These are phyloP conservation scores for Bipolaris gigantea DNA, from an alignment of 2,329 filamentous ascomycete species.

Conservation along the genomic window DNA sequence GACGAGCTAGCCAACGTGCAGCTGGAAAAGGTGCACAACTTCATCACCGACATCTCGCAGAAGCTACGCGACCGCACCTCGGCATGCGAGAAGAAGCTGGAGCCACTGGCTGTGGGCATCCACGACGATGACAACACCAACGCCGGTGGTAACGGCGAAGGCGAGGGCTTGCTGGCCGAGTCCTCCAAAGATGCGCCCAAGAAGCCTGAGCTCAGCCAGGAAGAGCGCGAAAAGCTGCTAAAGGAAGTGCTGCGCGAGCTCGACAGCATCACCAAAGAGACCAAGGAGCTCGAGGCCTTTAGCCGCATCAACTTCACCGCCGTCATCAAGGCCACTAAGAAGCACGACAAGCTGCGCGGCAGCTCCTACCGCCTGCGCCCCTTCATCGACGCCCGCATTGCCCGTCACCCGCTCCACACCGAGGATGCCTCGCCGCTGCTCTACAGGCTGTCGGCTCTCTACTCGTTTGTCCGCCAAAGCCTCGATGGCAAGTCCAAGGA, in stretches of 20 bases:
- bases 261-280: constrained; percentile 84
- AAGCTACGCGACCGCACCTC: constrained; percentile 79
- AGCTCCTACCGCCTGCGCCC: constrained; percentile 84
- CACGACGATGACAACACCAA: constrained; percentile 27
- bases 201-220: constrained; percentile 38
- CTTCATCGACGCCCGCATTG: constrained; percentile 85
- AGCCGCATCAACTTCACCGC: constrained; percentile 96
- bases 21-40: constrained; percentile 89
- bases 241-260: constrained; percentile 77
- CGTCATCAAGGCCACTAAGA: constrained; percentile 98
- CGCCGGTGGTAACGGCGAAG: constrained; percentile 8
- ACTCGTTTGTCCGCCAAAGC: constrained; percentile 87
- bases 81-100: constrained; percentile 66
- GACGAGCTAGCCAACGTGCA: constrained; percentile 94
- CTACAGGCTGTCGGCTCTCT: constrained; percentile 89
- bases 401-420: constrained; percentile 90
- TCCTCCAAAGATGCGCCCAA: constrained; percentile 22
- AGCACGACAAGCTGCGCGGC: constrained; percentile 93
- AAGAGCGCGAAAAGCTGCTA: constrained; percentile 57
- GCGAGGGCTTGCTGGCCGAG: constrained; percentile 20
- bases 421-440: constrained; percentile 90
- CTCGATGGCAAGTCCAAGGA: constrained; percentile 62
- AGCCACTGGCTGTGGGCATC: constrained; percentile 55
- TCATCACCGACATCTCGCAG: constrained; percentile 81
- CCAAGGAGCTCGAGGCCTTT: constrained; percentile 92